Conservation (phyloP, 805 yeast species). For the Starmerella apicola region DNA sequence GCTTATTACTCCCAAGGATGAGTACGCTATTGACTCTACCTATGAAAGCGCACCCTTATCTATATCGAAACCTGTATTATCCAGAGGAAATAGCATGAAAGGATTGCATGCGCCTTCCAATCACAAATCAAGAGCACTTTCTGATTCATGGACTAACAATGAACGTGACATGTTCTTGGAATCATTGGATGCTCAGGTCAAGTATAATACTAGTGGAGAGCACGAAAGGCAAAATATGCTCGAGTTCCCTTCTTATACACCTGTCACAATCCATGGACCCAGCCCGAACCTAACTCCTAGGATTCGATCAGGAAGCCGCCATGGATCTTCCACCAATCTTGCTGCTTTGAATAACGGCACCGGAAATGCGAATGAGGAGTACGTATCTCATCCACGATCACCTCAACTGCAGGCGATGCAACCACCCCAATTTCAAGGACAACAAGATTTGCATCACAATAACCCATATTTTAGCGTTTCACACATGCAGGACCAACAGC, state of each 20-base stretch:
- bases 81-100: background rate
- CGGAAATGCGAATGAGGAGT: no score
- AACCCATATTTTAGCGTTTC: background rate
- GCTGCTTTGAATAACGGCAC: no score
- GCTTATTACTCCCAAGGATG: background rate
- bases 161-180: slow-evolving; percentile 14
- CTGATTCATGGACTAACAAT: slow-evolving; percentile 13
- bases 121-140: slow-evolving; percentile 12
- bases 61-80: no score
- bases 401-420: no score
- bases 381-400: no score
- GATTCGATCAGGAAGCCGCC: no score
- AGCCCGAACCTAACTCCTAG: no score
- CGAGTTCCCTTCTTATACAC: slow-evolving; percentile 3
- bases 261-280: no score
- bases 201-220: background rate
- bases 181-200: slow-evolving; percentile 9
- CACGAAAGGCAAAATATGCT: background rate
- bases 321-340: no score
- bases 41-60: background rate
- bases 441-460: background rate
- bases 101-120: background rate
- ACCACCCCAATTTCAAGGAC: background rate
- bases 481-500: background rate
- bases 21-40: background rate